Base-by-base conservation (phyloP, 1,284 basidiomycete genomes). In the Pholiota adiposa region DNA sequence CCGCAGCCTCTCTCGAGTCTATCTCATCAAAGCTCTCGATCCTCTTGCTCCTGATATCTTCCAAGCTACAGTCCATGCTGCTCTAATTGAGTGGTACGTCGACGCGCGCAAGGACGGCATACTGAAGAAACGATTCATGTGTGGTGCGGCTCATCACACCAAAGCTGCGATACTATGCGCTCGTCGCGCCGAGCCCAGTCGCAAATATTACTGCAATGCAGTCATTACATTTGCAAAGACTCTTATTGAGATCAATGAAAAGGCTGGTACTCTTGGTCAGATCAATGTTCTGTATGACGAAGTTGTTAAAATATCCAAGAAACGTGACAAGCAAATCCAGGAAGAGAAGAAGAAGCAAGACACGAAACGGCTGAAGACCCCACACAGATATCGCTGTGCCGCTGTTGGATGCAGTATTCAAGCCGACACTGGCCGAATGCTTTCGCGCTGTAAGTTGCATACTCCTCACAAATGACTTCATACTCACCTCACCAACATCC, bases 381-480 rank as follows among this genome's bases (percentile, higher is more conserved):
- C 59, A 2, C 41, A 31, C 23, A 19, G 59, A 25, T 60, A 60
- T 18, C 59, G 59, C 25, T 60, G 59, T 56, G 59, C 59, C 3
- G 23, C 59, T 36, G 18, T 29, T 3, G 54, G 44, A 25, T 60
- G 59, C 25, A 21, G 43, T 11, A 52, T 60, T 34, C 54, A 60
- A 31, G 38, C 59, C 9, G 54, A 55, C 27, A 56, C 38, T 6
- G 59, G 54, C 16, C 27, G 14, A 19, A 44, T 44, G 54, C 41
- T 60, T 3, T 38, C 19, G 8, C 46, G 19, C 14, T 60, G 59
- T 60, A 48, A 31, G 59, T 48, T 14, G 6, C 19, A 23, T 14
- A 3, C 19, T 6, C 34, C 27, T 49, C 25, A 51, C 21, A 23
- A 41, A 9, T 46, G 4, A 2, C 16, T 27, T n/a, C n/a, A n/a